phyloP scores from a whole-genome alignment of 78 protist genomes.

The Emiliania huxleyi region DNA sequence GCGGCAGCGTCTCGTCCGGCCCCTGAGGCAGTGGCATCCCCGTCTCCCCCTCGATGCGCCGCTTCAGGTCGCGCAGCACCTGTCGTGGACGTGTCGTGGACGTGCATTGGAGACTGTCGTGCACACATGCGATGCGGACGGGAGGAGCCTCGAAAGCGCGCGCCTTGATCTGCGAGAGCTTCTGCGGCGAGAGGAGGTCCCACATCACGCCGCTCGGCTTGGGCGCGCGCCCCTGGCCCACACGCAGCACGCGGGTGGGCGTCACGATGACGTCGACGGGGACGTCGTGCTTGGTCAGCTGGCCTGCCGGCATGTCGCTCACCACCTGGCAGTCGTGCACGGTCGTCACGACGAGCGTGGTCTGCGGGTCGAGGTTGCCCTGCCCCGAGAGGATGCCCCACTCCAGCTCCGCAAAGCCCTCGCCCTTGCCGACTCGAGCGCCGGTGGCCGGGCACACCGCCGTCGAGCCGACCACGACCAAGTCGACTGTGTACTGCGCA shows the following conservation, averaged over 20 bases:
- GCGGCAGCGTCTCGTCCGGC: no score
- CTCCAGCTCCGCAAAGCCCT: conserved; percentile 27
- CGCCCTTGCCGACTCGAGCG: conserved; percentile 20
- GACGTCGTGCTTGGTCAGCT: conserved; percentile 21
- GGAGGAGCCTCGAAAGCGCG: no score
- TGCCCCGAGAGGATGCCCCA: neutral
- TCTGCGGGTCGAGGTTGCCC: neutral
- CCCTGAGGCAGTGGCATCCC: no score
- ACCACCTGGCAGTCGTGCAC: conserved; percentile 22
- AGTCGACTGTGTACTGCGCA: neutral
- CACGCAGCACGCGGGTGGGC: conserved; percentile 17
- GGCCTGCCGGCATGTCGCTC: conserved; percentile 1
- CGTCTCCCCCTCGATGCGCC: no score
- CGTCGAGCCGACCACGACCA: conserved; percentile 23
- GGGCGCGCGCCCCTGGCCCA: neutral
- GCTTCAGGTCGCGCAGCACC: no score
- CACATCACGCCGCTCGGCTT: conserved; percentile 16
- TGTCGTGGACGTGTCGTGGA: no score
- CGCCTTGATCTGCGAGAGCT: no score
- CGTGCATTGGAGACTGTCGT: no score
- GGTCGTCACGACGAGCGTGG: neutral
- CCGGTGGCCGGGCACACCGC: conserved; percentile 18
- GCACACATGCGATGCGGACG: no score
- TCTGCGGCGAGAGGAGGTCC: conserved; percentile 24
- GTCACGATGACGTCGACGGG: conserved; percentile 15